Conservation (phyloP, 2,329 filamentous ascomycete species). For the Periconia sp. region DNA sequence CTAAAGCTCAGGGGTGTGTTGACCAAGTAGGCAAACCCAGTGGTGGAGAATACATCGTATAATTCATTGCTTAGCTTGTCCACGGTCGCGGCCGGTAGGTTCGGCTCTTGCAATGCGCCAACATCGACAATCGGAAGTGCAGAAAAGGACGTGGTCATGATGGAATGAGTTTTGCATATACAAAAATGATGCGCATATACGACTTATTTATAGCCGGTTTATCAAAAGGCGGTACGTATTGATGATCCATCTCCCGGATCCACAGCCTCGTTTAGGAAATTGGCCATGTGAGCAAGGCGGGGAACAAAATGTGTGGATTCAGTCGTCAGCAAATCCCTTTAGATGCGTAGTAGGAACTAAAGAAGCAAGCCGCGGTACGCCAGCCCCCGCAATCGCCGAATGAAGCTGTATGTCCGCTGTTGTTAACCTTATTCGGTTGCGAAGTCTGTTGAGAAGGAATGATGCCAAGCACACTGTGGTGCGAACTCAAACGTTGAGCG, state of each 20-base stretch:
- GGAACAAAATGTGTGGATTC: background rate
- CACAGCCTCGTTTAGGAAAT: slow-evolving; percentile 9
- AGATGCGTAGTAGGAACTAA: background rate
- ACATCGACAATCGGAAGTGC: slow-evolving; percentile 49
- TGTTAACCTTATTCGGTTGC: background rate
- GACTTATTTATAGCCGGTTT: background rate
- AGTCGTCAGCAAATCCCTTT: background rate
- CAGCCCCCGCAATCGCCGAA: background rate
- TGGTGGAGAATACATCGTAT: slow-evolving; percentile 48
- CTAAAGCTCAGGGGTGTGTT: slow-evolving; percentile 47
- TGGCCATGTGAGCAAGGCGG: slow-evolving; percentile 8
- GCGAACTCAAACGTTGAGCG: background rate
- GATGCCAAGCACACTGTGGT: background rate
- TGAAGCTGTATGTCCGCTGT: background rate
- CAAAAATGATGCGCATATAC: background rate
- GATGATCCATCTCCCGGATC: background rate
- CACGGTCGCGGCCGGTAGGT: slow-evolving; percentile 28
- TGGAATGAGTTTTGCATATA: slow-evolving; percentile 3
- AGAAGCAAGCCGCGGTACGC: background rate
- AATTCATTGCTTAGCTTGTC: slow-evolving; percentile 39
- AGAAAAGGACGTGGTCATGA: slow-evolving; percentile 49
- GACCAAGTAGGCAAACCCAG: slow-evolving; percentile 51
- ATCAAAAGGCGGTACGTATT: background rate
- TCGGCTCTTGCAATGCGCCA: slow-evolving; percentile 30
- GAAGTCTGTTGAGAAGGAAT: background rate